Base-by-base conservation (phyloP, 306 rosid genomes). In the Sicyos baderoa region DNA sequence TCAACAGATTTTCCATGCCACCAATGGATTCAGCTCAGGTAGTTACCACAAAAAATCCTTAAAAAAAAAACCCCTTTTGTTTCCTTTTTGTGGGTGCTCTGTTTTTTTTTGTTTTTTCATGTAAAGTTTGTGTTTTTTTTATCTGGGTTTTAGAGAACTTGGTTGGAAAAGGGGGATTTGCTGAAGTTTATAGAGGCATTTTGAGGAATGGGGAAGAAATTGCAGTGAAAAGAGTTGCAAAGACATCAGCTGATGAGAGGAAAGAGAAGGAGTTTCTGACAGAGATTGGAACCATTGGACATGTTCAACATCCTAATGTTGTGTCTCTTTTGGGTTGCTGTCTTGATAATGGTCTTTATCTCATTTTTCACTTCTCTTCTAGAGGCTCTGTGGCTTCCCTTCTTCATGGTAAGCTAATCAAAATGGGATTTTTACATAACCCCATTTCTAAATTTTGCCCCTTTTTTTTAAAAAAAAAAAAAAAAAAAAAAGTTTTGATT, bases 201-300 rank as follows among this genome's bases (percentile, higher is more conserved):
- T 17, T 88, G 48, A 77, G 63, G 58, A 72, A 81, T 35, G 89
- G 93, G 0, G 91, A 85, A 10, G 89, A 88, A 76, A 84, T 93
- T 68, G 97, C 97, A 0, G 99, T 93, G 78, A 93, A 93, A 75
- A 90, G 94, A 78, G 83, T 90, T 44, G 84, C 97, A 21, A 86
- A 83, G 78, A 70, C 83, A 42, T 84, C 77, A 4, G 77, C 77
- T 9, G 99, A 93, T 68, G 99, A 90, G 65, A 84, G 99, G 54
- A 93, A 88, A 67, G 97, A 87, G 79, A 93, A 82, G 70, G 99
- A 93, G 73, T 93, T 93, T 29, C 74, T 93, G 67, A 90, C 88
- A 53, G 99, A 93, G 83, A 93, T 90, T 78, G 97, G 99, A 2
- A 93, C 97, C 15, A 84, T 93, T 22, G 97, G 99, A 27, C 99